Evolutionary conservation across 2,329 filamentous ascomycete species (phyloP), one percentile per base, ranked within the genome.

Genomic region (Stylonectria norvegica): DNA sequence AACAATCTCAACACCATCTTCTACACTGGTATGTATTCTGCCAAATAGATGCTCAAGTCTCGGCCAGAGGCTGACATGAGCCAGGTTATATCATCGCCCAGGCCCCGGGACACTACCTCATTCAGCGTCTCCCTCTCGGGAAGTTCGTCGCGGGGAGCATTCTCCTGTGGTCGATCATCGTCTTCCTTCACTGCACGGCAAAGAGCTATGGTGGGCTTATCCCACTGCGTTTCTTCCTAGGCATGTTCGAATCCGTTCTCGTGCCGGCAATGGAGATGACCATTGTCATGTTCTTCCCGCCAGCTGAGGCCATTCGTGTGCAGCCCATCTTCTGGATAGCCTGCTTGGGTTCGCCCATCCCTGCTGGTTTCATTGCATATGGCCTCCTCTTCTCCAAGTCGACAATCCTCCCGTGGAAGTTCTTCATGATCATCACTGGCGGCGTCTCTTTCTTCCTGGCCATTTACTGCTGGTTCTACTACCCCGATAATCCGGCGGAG

Each of bases 1-100:
- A 68, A 68, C 34, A 68, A 68, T 28, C 44, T 68, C 2, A 65
- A 62, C 43, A 68, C 65, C 3, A 58, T 70, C 20, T 69, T 68
- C 44, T 70, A 68, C 25, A 63, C 65, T 27, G 66, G 66, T 66
- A 49, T 12, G 55, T 37, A 17, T n/a, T 12, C 8, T 4, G 1
- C 12, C 16, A 5, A 12, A 12, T 9, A 14, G 9, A 30, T n/a
- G n/a, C n/a, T n/a, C 14, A 6, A 6, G 9, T 30, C 27, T 30
- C 27, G 6, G 14, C 2, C 4, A 10, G 14, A 15, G 15, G 8
- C 17, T 36, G 12, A 32, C 8, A 17, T 5, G 36, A 20, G 2
- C 2, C 9, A 63, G 65, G 64, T 0, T 69, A 68, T 28, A 45
- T 68, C 17, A 55, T 59, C 2, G 62, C 57, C 4, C 62, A 67